Evolutionary conservation across 208 protist species (phyloP).

Genomic region (Leptomonas pyrrhocoris): DNA sequence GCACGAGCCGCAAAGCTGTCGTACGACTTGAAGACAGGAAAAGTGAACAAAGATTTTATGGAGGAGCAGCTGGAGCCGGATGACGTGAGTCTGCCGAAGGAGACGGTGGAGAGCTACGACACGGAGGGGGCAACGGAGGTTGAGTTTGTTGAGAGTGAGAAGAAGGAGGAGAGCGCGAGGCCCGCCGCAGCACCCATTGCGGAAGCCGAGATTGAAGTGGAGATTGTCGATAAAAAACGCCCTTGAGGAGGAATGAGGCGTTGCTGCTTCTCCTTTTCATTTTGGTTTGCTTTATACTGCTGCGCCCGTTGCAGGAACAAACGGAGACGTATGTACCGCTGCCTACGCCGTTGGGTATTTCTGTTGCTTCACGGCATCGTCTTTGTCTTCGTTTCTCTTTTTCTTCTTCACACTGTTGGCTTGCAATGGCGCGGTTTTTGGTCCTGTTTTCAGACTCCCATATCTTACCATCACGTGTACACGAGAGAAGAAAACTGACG

Average conservation of each 20-base stretch:
- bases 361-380: not conserved
- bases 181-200: slow-evolving; percentile 34
- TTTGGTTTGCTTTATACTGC: too few relatives aligned
- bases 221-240: slow-evolving; percentile 25
- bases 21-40: slow-evolving; percentile 80
- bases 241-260: not conserved
- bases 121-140: slow-evolving; percentile 81
- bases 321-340: too few relatives aligned
- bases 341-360: too few relatives aligned
- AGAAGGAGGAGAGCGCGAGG: slow-evolving; percentile 9
- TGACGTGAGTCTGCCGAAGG: slow-evolving; percentile 77
- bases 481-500: too few relatives aligned
- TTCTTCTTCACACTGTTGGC: not conserved
- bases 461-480: too few relatives aligned
- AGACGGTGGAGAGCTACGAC: slow-evolving; percentile 79
- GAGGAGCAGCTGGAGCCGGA: slow-evolving; percentile 89
- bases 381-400: slow-evolving; percentile 13
- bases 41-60: slow-evolving; percentile 87
- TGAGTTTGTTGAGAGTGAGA: slow-evolving; percentile 78
- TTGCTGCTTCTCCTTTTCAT: too few relatives aligned
- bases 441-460: too few relatives aligned
- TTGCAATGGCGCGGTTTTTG: too few relatives aligned
- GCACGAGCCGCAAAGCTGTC: slow-evolving; percentile 75
- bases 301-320: too few relatives aligned
- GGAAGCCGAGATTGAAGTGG: slow-evolving; percentile 51